A percentile compares a stretch with the other conserved stretches of the same genome.
Evolutionary conservation across 805 yeast genomes (phyloP).

Genomic region (Candida ortonii): DNA sequence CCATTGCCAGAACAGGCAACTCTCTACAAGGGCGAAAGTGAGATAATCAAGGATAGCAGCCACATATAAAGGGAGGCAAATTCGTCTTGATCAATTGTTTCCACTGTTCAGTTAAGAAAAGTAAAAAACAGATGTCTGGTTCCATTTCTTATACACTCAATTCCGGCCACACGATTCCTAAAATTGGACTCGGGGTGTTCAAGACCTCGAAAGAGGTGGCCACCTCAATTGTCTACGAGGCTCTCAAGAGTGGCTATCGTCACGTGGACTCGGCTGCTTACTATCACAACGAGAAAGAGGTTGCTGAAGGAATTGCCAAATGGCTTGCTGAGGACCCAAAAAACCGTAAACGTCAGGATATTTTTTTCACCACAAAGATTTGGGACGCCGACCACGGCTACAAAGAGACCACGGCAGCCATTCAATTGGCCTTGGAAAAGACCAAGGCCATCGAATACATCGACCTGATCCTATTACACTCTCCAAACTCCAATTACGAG

Average conservation of each 20-base stretch:
- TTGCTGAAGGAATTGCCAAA: constrained; percentile 53
- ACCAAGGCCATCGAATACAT: constrained; percentile 47
- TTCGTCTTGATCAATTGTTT: not conserved
- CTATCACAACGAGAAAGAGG: constrained; percentile 65
- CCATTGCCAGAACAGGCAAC: too few relatives aligned
- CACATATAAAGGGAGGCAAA: not conserved
- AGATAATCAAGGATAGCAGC: not conserved
- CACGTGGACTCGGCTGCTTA: constrained; percentile 70
- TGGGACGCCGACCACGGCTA: constrained; percentile 33
- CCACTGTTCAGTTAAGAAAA: too few relatives aligned
- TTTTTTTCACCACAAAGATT: constrained; percentile 42
- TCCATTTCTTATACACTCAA: constrained; percentile 34
- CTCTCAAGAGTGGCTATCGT: constrained; percentile 65
- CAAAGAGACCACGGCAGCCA: constrained; percentile 39
- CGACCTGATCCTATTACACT: constrained; percentile 53
- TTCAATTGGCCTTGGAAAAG: constrained; percentile 40
- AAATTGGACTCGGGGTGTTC: constrained; percentile 57
- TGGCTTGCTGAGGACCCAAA: constrained; percentile 34
- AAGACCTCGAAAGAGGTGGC: constrained; percentile 40
- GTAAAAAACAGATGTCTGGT: constrained; percentile 8
- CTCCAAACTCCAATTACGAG: constrained; percentile 44
- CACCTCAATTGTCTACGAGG: constrained; percentile 47
- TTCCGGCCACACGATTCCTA: constrained; percentile 54
- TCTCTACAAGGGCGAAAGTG: too few relatives aligned
- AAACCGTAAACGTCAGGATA: constrained; percentile 33